Evolutionary conservation across 192 early-diverging fungal genomes (phyloP).

Genomic region (Backusella tuberculispora): DNA sequence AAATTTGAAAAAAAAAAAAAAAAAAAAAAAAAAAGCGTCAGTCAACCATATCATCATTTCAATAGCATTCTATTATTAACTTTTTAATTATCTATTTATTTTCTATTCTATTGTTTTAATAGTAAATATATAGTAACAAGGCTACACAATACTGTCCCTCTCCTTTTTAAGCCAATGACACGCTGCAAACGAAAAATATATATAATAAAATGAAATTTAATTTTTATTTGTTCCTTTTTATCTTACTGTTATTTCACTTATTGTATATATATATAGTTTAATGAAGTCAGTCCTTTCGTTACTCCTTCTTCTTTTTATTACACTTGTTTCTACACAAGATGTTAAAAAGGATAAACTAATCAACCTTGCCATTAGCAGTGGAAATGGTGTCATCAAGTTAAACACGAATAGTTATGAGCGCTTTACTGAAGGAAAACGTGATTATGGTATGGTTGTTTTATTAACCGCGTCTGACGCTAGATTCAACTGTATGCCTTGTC

Average conservation of each 20-base stretch:
- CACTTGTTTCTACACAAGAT: constrained; percentile 22
- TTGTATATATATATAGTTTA: background rate
- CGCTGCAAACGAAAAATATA: constrained; percentile 13
- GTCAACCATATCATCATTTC: too few relatives aligned
- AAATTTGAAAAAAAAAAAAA: too few relatives aligned
- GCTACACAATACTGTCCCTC: background rate
- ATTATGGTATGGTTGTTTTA: constrained; percentile 68
- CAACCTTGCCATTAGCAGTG: constrained; percentile 25
- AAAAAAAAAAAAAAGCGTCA: too few relatives aligned
- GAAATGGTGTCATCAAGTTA: constrained; percentile 52
- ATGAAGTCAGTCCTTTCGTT: constrained; percentile 25
- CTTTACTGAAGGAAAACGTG: constrained; percentile 61
- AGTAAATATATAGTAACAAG: background rate
- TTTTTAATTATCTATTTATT: too few relatives aligned
- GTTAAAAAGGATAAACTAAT: constrained; percentile 24
- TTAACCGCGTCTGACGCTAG: constrained; percentile 68
- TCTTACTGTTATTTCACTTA: background rate
- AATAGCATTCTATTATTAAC: too few relatives aligned
- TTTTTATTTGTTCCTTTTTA: background rate
- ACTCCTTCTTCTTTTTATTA: constrained; percentile 10
- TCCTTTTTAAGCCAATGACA: constrained; percentile 10
- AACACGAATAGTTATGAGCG: constrained; percentile 59
- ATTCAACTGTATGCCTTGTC: constrained; percentile 72
- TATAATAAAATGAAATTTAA: background rate
- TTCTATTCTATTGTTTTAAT: too few relatives aligned